phyloP scores from a whole-genome alignment of 108 stramenopile species.

The Skeletonema tropicum region DNA sequence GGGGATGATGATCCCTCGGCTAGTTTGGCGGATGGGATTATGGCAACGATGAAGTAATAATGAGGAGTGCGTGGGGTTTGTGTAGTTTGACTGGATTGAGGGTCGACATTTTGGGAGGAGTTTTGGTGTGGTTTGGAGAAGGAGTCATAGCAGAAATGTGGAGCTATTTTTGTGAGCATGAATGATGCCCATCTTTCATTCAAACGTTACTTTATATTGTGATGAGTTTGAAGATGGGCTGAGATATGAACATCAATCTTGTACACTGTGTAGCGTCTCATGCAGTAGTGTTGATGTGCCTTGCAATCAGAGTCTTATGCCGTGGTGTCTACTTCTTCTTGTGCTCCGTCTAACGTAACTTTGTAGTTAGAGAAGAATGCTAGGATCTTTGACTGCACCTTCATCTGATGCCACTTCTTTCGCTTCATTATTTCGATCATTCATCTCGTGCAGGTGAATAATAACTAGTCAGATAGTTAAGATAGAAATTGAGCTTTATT shows the following conservation, averaged over 20 bases:
- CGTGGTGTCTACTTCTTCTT: neutral
- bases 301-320: neutral
- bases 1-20: slow-evolving; percentile 41
- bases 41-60: slow-evolving; percentile 41
- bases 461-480: no score
- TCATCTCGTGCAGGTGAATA: no score
- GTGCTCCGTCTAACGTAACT: neutral
- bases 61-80: neutral
- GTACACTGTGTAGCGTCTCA: slow-evolving; percentile 3
- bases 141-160: neutral
- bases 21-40: slow-evolving; percentile 40
- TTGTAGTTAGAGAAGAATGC: neutral
- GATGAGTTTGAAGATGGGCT: slow-evolving; percentile 2
- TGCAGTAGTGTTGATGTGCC: neutral
- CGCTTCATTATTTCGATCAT: no score
- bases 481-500: no score
- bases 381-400: no score
- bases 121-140: neutral
- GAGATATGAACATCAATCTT: slow-evolving; percentile 2
- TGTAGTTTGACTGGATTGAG: neutral
- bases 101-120: neutral
- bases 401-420: no score
- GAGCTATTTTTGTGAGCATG: slow-evolving; percentile 11
- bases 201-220: neutral
- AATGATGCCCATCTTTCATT: slow-evolving; percentile 24